Evolutionary conservation across 1,284 basidiomycete genomes (phyloP), one percentile per base, ranked within the genome.

Genomic region (Hemileia vastatrix): DNA sequence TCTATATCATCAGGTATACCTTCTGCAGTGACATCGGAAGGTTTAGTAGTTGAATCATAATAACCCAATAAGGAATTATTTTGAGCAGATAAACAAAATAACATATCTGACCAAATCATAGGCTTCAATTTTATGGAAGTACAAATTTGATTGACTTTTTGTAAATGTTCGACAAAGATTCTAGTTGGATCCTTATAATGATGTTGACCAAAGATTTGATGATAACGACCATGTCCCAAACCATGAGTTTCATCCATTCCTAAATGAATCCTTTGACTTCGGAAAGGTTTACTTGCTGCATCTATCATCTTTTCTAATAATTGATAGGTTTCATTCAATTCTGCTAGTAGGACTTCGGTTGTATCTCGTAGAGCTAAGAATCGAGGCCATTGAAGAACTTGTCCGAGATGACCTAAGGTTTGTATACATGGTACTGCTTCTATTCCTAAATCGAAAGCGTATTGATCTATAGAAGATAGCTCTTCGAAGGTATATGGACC

Each of bases 331-430:
- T 75, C 73, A 3, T 53, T 65, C 32, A 64, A 66, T 48, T 75
- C 74, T 2, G 75, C 68, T 5, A 77, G 66, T 33, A 77, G 61
- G 4, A 77, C 76, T 23, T 77, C 76, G 0, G 74, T 68, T 0
- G 76, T 77, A 58, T 77, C 76, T 2, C 73, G 61, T 31, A 77
- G 54, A 9, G 64, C 65, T 1, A 71, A 65, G 63, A 71, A 77
- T 13, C 69, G 66, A 0, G 76, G 75, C 76, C 76, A 77, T 52
- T 77, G 76, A 1, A 77, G 70, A 68, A 77, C 74, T 66, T 77
- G 76, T 0, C 76, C 76, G 13, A 77, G 67, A 58, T 77, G 76
- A 1, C 76, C 76, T 6, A 77, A 64, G 2, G 76, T 77, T 62
- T 77, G 76, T 8, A 77, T 70, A 50, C 68, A 69, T 0, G 69